Evolutionary conservation across 805 yeast species (phyloP), one percentile per base, ranked within the genome.

Genomic region (Yarrowia hollandica): DNA sequence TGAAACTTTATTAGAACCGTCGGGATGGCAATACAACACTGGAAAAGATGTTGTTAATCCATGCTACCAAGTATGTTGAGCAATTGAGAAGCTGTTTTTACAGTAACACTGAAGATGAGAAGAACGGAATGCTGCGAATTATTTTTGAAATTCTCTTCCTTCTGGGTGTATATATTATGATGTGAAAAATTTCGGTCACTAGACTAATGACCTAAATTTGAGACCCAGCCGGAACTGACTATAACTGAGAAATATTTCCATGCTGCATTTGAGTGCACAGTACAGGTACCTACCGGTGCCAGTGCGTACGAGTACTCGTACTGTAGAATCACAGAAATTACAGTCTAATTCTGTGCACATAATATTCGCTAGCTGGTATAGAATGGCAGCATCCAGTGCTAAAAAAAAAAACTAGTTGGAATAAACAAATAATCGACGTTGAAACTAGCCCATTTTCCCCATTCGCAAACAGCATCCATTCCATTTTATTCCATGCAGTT

Each of bases 201-300:
- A 39, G 15, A 25, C n/a, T 25, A 8, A 15, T 15, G 46, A 11
- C 5, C 46, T 39, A 39, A 39, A 23, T 23, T 39, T 39, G 46
- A 39, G 46, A 39, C 44, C n/a, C 46, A 39, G 46, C 46, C 46
- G 46, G 46, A 39, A 39, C 46, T 31, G 46, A 39, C 30, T 16
- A n/a, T n/a, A n/a, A n/a, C n/a, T n/a, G n/a, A n/a, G n/a, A n/a
- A n/a, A n/a, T n/a, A 23, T 25, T 16, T 10, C 44, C 44, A 38
- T 10, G n/a, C 30, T 22, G 15, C 46, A 12, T 39, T 25, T 5
- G 30, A 35, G 23, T 21, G 42, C 15, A 31, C 41, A 19, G n/a
- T n/a, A n/a, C n/a, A n/a, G n/a, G n/a, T n/a, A n/a, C n/a, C n/a
- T n/a, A n/a, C n/a, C n/a, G n/a, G n/a, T n/a, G n/a, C n/a, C n/a